Evolutionary conservation across 202 grass and related monocot species (phyloP).

Genomic region (Schoenoplectus triqueter): DNA sequence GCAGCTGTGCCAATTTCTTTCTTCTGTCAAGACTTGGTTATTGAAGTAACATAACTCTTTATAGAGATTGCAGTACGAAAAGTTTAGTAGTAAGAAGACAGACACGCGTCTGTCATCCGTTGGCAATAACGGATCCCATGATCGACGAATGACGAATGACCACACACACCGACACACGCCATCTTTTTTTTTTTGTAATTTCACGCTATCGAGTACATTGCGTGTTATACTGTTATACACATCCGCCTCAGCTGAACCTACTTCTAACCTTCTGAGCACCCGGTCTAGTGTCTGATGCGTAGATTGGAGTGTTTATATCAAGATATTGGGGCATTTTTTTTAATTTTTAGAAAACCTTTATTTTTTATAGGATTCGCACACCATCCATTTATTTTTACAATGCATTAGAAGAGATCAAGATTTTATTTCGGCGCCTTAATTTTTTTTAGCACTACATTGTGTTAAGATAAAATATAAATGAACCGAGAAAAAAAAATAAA

Average conservation of each 20-base stretch:
- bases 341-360: too few relatives aligned
- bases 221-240: conserved; percentile 19
- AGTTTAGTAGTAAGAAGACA: neutral
- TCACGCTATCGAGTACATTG: conserved; percentile 22
- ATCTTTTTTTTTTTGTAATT: too few relatives aligned
- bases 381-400: too few relatives aligned
- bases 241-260: neutral
- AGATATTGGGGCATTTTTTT: too few relatives aligned
- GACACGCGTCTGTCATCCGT: conserved; percentile 8
- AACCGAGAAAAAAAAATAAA: too few relatives aligned
- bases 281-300: conserved; percentile 19
- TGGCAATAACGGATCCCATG: conserved; percentile 1
- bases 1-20: neutral
- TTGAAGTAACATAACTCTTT: neutral
- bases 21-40: neutral
- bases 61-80: neutral
- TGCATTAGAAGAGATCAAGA: too few relatives aligned
- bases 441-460: too few relatives aligned
- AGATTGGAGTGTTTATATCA: neutral
- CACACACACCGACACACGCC: too few relatives aligned
- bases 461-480: too few relatives aligned
- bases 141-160: conserved; percentile 24
- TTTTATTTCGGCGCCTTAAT: too few relatives aligned
- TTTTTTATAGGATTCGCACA: too few relatives aligned
- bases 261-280: neutral